Evolutionary conservation across 176 grass and related monocot genomes (phyloP), one percentile per base, ranked within the genome.

Genomic region (Leersia perrieri): DNA sequence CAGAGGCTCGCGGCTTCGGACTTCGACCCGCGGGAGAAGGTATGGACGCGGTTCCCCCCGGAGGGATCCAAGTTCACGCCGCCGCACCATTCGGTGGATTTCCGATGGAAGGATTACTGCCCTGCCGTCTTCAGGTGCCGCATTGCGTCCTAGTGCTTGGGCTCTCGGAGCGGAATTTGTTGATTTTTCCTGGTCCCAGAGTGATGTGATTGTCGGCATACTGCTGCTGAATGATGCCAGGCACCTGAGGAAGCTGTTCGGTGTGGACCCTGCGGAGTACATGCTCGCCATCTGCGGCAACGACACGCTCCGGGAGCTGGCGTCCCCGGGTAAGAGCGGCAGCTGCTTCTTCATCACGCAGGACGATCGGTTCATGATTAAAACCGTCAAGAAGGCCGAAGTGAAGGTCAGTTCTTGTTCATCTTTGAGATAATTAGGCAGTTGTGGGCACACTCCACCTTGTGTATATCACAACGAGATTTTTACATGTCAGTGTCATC

Each of bases 51-150:
- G 61, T 95, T 95, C 77, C 93, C 93, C 33, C 89, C 93, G 34
- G 93, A 95, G 72, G 93, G 93, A 4, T 95, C 93, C 42, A 95
- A 95, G 82, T 53, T 87, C 74, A 95, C 93, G 80, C 93, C 93
- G 53, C 93, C 93, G 30, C 93, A 95, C 42, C 87, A 89, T 9
- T 92, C 90, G 1, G 11, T 79, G 7, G 93, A 95, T 69, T 95
- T 95, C 63, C 84, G 93, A 26, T 95, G 93, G 93, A 95, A 95
- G 82, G 93, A 95, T 35, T 95, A 95, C 32, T 95, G 93, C 70
- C 93, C 93, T 7, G 83, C 88, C 5, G 90, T 95, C 34, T 95
- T 95, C 90, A 92, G 89, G 93, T 95, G 55, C 10, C 60, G 8
- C 42, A 34, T 23, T 78, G 74, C 62, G 47, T 40, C 44, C 61